phyloP scores from a whole-genome alignment of 129 eudicot species.

The Sambucus nigra region DNA sequence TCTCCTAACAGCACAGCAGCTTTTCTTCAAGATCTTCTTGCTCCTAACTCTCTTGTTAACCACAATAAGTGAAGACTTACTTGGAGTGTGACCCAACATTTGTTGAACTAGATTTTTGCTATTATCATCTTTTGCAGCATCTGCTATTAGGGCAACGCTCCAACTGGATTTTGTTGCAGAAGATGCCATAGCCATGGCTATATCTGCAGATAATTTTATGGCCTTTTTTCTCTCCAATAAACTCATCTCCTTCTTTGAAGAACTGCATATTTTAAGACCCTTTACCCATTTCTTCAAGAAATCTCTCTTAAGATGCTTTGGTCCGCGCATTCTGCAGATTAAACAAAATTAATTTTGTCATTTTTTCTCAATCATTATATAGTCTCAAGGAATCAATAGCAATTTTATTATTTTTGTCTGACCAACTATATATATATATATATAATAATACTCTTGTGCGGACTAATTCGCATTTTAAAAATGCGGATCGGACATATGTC shows the following conservation, averaged over 20 bases:
- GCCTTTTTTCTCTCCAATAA: constrained; percentile 54
- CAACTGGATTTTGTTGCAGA: constrained; percentile 28
- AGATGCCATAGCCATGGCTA: constrained; percentile 80
- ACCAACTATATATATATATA: not conserved
- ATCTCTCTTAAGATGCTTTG: constrained; percentile 32
- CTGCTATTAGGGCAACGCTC: constrained; percentile 58
- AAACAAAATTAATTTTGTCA: not conserved
- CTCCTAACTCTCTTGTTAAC: constrained; percentile 23
- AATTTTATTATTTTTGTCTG: not conserved
- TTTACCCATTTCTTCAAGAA: constrained; percentile 63
- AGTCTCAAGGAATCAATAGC: too few species aligned
- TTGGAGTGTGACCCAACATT: constrained; percentile 15
- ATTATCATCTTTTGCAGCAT: constrained; percentile 27
- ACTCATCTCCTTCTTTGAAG: constrained; percentile 43
- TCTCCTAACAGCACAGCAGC: constrained; percentile 20
- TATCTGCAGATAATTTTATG: constrained; percentile 66
- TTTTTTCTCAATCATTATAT: not conserved
- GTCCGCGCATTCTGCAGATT: constrained; percentile 24
- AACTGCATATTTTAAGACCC: constrained; percentile 50
- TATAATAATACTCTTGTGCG: not conserved
- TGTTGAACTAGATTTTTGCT: constrained; percentile 28
- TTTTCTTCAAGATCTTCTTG: constrained; percentile 44
- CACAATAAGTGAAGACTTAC: not conserved
- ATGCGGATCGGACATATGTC: too few species aligned
- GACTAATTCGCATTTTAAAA: too few species aligned